phyloP scores from a whole-genome alignment of 345 rosid genomes.

The Eucalyptus cloeziana region DNA sequence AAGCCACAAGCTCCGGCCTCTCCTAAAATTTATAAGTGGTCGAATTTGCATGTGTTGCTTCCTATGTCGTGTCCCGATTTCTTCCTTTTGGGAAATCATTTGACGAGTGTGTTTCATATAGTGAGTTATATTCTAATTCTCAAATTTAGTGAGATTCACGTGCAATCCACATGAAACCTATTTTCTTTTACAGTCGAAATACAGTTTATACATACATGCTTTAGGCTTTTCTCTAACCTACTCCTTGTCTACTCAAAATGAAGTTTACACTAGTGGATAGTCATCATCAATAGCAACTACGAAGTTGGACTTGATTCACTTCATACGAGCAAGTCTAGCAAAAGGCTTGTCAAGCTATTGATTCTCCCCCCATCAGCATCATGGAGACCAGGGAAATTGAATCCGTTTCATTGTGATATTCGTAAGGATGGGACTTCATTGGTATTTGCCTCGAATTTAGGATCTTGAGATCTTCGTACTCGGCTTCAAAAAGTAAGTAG shows the following conservation, averaged over 20 bases:
- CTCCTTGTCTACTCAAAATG: background rate
- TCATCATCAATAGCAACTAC: background rate
- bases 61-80: background rate
- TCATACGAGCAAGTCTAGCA: background rate
- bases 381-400: background rate
- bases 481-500: background rate
- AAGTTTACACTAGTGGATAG: background rate
- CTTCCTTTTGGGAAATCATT: background rate
- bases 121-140: background rate
- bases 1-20: background rate
- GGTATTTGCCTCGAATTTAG: background rate
- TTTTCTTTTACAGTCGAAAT: fast-evolving
- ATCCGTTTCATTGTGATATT: background rate
- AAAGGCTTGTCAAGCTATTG: background rate
- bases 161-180: background rate
- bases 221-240: background rate
- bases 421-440: background rate
- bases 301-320: background rate
- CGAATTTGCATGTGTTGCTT: background rate
- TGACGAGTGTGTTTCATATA: background rate
- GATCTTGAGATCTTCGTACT: background rate
- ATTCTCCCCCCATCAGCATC: background rate
- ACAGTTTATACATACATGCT: background rate
- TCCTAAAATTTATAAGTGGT: background rate
- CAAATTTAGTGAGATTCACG: background rate